A percentile compares a stretch with the other conserved stretches of the same genome.
These are phyloP conservation scores for Physaria fendleri DNA, from an alignment of 345 rosid species.

Conservation along the genomic window DNA sequence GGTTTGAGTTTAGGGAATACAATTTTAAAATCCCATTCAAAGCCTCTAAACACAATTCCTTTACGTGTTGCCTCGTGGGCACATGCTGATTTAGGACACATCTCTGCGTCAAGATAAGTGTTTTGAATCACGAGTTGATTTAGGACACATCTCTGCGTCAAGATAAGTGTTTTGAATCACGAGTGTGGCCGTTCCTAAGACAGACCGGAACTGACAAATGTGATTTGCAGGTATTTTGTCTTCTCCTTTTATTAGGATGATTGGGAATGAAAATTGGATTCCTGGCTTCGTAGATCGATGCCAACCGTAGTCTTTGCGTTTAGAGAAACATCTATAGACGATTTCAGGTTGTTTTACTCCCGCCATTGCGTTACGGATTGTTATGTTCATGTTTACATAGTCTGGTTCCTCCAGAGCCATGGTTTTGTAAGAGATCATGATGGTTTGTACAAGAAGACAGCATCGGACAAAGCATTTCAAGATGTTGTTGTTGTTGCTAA, in stretches of 20 bases:
- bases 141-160: constrained; percentile 27
- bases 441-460: constrained; percentile 20
- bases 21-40: constrained; percentile 25
- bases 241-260: constrained; percentile 24
- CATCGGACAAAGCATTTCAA: constrained; percentile 11
- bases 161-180: constrained; percentile 27
- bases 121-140: constrained; percentile 22
- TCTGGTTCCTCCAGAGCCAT: constrained; percentile 14
- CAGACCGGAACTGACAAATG: constrained; percentile 21
- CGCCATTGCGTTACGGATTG: constrained; percentile 28
- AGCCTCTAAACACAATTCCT: constrained; percentile 28
- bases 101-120: constrained; percentile 22
- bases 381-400: constrained; percentile 29
- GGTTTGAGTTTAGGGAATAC: constrained; percentile 23
- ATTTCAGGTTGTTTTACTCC: constrained; percentile 18
- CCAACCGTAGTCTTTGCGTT: constrained; percentile 31
- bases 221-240: constrained; percentile 23
- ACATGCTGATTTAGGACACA: constrained; percentile 27
- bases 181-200: constrained; percentile 24
- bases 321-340: constrained; percentile 25
- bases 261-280: constrained; percentile 13
- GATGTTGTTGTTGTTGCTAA: background rate
- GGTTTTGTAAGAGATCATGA: constrained; percentile 14
- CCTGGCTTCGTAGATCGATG: constrained; percentile 25
- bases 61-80: constrained; percentile 21